Evolutionary conservation across 2,329 filamentous ascomycete species (phyloP).

Genomic region (Trichoderma aggressivum): DNA sequence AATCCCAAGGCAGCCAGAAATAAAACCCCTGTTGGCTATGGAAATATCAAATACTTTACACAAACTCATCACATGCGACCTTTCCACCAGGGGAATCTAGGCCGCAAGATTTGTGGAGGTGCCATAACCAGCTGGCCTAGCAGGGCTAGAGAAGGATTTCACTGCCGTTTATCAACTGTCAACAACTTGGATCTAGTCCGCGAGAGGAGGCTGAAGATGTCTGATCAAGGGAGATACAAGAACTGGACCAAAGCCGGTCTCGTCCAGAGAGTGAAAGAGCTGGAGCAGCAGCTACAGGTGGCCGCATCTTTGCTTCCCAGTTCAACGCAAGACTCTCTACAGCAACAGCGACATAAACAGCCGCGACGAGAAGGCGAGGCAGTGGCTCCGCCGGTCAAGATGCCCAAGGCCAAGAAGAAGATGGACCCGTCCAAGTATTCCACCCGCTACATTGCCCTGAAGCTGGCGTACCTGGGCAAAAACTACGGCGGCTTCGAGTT

Average conservation of each 20-base stretch:
- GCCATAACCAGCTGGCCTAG: slow-evolving; percentile 20
- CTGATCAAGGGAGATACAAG: slow-evolving; percentile 49
- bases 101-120: slow-evolving; percentile 28
- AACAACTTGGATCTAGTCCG: background rate
- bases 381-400: slow-evolving; percentile 24
- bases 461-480: slow-evolving; percentile 89
- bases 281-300: slow-evolving; percentile 64
- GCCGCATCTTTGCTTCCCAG: background rate
- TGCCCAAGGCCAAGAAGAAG: slow-evolving; percentile 45
- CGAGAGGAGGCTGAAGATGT: slow-evolving; percentile 26
- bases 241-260: slow-evolving; percentile 67
- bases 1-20: background rate
- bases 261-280: slow-evolving; percentile 61
- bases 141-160: background rate
- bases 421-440: slow-evolving; percentile 80
- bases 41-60: background rate
- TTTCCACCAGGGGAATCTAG: slow-evolving; percentile 24
- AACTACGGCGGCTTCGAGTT: slow-evolving; percentile 93
- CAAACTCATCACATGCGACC: slow-evolving; percentile 28
- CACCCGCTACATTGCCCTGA: slow-evolving; percentile 82
- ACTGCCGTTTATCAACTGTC: slow-evolving; percentile 19
- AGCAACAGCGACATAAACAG: background rate
- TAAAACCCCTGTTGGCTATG: background rate
- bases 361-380: background rate
- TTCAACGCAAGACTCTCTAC: background rate